Evolutionary conservation across 2,329 filamentous ascomycete genomes (phyloP), one percentile per base, ranked within the genome.

Genomic region (Rhynchosporium secalis): DNA sequence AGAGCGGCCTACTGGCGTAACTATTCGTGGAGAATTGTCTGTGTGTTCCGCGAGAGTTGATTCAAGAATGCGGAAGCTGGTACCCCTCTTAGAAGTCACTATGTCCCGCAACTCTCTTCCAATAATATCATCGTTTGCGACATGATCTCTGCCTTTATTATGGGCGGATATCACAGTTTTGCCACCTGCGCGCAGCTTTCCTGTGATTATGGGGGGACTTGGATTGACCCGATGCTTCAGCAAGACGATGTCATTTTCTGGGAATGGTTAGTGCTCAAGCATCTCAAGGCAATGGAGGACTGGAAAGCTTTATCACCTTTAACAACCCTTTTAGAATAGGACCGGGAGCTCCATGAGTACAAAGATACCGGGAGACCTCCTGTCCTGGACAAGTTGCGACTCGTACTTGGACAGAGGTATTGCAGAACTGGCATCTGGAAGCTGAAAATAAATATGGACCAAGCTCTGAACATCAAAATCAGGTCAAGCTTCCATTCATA

Each of bases 11-110:
- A 89, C 86, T 70, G 91, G 91, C 59, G 90, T 94, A n/a, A 92
- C 90, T 13, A 88, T 75, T 61, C 91, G 83, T 66, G 83, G 82
- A 54, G 83, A 87, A 63, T 88, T 77, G 52, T 84, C 79, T 58
- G 92, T 84, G 76, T 93, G 93, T 75, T 92, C 87, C 54, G 87
- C 86, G 61, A 95, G 77, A 0, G 87, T 87, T 15, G 90, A 88
- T 66, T 86, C 82, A 59, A 83, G 82, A 46, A 91, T 66, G 29
- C 69, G 65, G 60, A 70, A 75, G 31, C 63, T 47, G 7, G 57
- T 45, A 26, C 65, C 62, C 62, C 68, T 70, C 40, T 58, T 66
- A 4, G 60, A 67, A 15, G 47, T 51, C 12, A 69, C 63, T 3
- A 63, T 49, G 56, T 71, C 66, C 20, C 71, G 61, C 3, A 69